Evolutionary conservation across 371 early-diverging fungal species (phyloP), one percentile per base, ranked within the genome.

Genomic region (Mucor sp.): DNA sequence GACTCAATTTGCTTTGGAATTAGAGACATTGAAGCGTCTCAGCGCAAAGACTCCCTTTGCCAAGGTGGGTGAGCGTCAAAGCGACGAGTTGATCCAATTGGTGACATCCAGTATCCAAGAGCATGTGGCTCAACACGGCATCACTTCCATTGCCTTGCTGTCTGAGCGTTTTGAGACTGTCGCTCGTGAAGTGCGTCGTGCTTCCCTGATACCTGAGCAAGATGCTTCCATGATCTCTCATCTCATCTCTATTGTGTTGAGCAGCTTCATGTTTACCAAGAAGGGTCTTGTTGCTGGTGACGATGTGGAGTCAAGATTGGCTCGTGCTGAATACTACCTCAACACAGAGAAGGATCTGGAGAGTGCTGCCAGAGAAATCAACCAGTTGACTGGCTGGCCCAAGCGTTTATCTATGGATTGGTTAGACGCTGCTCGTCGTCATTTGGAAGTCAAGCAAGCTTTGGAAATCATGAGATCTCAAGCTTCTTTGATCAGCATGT

Each of bases 311-410:
- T 84, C 95, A 1, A 85, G 96, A 59, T 72, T 97, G 55, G 91
- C 96, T 11, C 89, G 98, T 60, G 81, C 93, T 17, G 85, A 93
- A 71, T 87, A 88, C 71, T 90, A 91, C 74, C 78, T 98, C 60
- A 63, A 72, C 21, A 71, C 78, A 39, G 85, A 88, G 60, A 88
- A 87, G 44, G 94, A 97, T 76, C 72, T 98, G 63, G 97, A 97
- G 60, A 81, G 81, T 56, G 97, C 97, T n/a, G 80, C 95, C 21
- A 84, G 98, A 64, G 98, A 98, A 76, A 67, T 97, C 67, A 98
- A 98, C 77, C 96, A 95, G 76, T 84, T 98, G 65, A 87, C 80
- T 62, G 98, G 99, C 9, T 98, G 99, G 99, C 90, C 95, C 8
- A 93, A 93, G 81, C 85, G 82, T 67, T 78, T 98, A 60, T 93